Conservation (phyloP, 2,329 filamentous ascomycete genomes). For the Diaporthe capsici region DNA sequence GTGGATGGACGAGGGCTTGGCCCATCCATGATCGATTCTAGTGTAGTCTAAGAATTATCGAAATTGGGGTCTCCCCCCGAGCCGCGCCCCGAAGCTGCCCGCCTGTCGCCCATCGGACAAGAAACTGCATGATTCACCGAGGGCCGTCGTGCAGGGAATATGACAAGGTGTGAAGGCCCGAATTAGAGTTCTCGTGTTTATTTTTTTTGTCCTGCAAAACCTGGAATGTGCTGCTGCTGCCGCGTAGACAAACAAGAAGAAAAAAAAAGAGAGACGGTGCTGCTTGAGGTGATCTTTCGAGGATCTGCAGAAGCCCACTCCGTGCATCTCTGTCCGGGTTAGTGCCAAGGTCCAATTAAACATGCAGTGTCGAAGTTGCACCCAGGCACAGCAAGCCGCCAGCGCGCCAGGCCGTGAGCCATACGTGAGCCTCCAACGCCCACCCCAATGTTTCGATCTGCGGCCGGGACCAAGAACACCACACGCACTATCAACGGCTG, state of each 20-base stretch:
- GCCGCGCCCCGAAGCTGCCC: constrained; percentile 11
- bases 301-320: constrained; percentile 29
- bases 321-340: constrained; percentile 2
- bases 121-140: constrained; percentile 22
- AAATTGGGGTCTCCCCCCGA: constrained; percentile 24
- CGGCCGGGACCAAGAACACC: constrained; percentile 4
- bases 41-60: constrained; percentile 1
- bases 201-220: not conserved
- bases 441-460: constrained; percentile 21
- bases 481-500: constrained; percentile 22
- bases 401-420: constrained; percentile 14
- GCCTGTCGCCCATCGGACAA: constrained; percentile 7
- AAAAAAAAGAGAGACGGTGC: not conserved
- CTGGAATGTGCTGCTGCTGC: not conserved
- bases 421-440: constrained; percentile 3
- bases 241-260: not conserved
- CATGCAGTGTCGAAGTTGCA: constrained; percentile 28
- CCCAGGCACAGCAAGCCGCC: constrained; percentile 6
- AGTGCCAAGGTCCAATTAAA: constrained; percentile 32
- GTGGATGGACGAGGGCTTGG: constrained; percentile 21
- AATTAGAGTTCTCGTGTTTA: constrained; percentile 30
- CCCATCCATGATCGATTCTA: constrained; percentile 27
- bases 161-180: constrained; percentile 14
- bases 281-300: constrained; percentile 11
- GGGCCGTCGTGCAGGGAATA: constrained; percentile 29